Evolutionary conservation across 2,329 filamentous ascomycete species (phyloP), one percentile per base, ranked within the genome.

Genomic region (Claviceps cyperi): DNA sequence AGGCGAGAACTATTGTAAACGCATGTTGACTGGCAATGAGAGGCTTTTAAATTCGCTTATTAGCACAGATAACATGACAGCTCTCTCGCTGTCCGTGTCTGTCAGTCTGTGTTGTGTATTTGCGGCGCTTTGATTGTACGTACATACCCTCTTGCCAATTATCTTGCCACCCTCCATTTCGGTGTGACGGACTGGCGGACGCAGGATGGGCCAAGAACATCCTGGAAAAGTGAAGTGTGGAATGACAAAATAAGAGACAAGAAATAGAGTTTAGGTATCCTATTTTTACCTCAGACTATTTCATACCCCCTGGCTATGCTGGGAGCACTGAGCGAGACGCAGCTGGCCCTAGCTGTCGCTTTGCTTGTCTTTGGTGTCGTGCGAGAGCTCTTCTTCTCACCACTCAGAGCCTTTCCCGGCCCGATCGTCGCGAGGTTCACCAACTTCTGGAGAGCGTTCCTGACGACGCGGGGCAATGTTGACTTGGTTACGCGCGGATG

Each of bases 401-500:
- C 55, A 19, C 52, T 56, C 28, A 45, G 49, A 17, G 41, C 40
- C 1, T 53, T 57, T 28, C 50, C 48, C 1, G 55, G 55, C 5
- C 55, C 55, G 1, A 49, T 51, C 11, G 39, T 51, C 3, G 47
- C 55, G 17, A 51, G 48, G 15, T 48, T 54, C 35, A 57, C 52
- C n/a, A 49, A 57, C 38, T 21, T 39, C 5, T 57, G 50, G 40
- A 47, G 55, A 24, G 49, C 54, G 3, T 52, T 47, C 41, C 43
- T 55, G 9, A 52, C 52, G 8, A 38, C 47, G 2, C 15, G 21
- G 5, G 54, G 54, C 36, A 47, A 52, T 19, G 50, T 52, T 13
- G 54, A 56, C 45, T 17, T 37, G 1, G 24, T 22, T 2, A 49
- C 47, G 2, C 45, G 52, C 14, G 36, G 22, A 14, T 57, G 55